Percentiles rank a stretch among this genome's conserved stretches.
These are phyloP conservation scores for Dimocarpus longan DNA, from an alignment of 345 rosid species.

Conservation along the genomic window DNA sequence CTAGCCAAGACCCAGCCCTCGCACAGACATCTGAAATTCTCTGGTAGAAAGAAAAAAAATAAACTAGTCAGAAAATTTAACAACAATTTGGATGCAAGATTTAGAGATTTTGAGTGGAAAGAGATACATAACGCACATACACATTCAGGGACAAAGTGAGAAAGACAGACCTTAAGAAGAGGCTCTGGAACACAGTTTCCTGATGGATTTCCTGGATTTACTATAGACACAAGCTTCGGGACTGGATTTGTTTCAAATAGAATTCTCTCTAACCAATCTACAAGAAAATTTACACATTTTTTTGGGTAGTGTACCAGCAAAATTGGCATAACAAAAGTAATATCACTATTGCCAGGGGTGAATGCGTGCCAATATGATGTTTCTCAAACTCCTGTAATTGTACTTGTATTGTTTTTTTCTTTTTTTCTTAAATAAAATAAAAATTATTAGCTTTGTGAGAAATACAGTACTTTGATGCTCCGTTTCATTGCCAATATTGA, in stretches of 20 bases:
- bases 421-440: too few species aligned
- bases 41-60: conserved; percentile 41
- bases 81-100: not conserved
- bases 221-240: conserved; percentile 91
- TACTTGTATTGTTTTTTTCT: too few species aligned
- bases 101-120: too few species aligned
- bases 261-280: conserved; percentile 87
- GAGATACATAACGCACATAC: too few species aligned
- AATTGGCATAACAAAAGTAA: too few species aligned
- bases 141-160: not conserved
- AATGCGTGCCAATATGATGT: too few species aligned
- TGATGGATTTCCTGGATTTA: conserved; percentile 92
- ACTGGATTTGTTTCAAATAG: conserved; percentile 65
- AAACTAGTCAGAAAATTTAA: not conserved
- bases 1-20: conserved; percentile 88
- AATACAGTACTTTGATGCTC: too few species aligned
- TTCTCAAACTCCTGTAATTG: too few species aligned
- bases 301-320: too few species aligned
- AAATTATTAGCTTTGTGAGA: too few species aligned
- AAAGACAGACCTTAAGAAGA: conserved; percentile 66
- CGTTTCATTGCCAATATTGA: too few species aligned
- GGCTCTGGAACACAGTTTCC: conserved; percentile 88
- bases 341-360: too few species aligned
- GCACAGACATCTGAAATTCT: conserved; percentile 83
- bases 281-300: not conserved